phyloP scores from a whole-genome alignment of 2,329 filamentous ascomycete species.

The Incumbomyces lentus region DNA sequence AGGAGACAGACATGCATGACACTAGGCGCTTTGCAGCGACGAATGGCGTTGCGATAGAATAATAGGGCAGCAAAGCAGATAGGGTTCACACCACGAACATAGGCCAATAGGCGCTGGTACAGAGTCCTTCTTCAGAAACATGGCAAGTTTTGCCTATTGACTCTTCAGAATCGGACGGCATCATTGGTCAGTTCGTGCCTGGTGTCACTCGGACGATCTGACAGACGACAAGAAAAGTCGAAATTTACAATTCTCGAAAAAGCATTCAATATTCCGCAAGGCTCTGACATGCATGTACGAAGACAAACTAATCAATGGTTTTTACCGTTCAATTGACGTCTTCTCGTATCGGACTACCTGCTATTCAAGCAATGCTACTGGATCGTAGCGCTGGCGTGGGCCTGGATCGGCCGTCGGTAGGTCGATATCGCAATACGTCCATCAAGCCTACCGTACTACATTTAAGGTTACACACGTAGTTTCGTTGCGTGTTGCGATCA shows the following conservation, averaged over 20 bases:
- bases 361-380: too few species aligned
- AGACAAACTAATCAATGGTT: background rate
- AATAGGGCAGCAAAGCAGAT: too few species aligned
- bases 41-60: too few species aligned
- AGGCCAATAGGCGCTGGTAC: background rate
- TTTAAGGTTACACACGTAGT: too few species aligned
- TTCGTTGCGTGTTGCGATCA: too few species aligned
- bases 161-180: background rate
- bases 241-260: conserved; percentile 4
- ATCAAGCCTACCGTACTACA: too few species aligned
- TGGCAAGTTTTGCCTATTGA: background rate
- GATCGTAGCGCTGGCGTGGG: background rate
- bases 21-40: too few species aligned
- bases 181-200: conserved; percentile 2
- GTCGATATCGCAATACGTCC: background rate
- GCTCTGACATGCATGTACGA: background rate
- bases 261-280: background rate
- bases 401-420: background rate
- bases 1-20: too few species aligned
- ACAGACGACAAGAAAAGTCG: background rate
- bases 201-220: background rate
- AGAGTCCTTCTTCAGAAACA: background rate
- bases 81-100: too few species aligned
- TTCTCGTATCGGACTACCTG: too few species aligned
- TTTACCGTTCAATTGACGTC: too few species aligned